A percentile compares a stretch with the other conserved stretches of the same genome.
phyloP scores from a whole-genome alignment of 805 yeast species.

The Monosporozyma aerobia region DNA sequence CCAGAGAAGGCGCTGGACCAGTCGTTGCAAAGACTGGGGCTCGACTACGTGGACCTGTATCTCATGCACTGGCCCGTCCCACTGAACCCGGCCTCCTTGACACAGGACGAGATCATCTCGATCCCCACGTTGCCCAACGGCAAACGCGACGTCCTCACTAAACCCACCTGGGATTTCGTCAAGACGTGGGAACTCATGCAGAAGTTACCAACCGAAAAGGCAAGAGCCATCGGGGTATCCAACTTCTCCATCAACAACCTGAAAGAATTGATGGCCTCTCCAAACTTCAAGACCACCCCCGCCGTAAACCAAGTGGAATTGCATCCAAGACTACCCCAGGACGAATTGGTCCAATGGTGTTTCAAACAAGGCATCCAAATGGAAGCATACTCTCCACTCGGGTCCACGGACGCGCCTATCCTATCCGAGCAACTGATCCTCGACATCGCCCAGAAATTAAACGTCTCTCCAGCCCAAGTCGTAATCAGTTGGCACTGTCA shows the following conservation, averaged over 20 bases:
- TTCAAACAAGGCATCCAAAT: slow-evolving; percentile 43
- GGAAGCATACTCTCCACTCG: slow-evolving; percentile 76
- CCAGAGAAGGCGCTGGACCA: slow-evolving; percentile 46
- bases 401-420: slow-evolving; percentile 48
- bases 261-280: slow-evolving; percentile 39
- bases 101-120: slow-evolving; percentile 26
- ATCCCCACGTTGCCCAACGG: slow-evolving; percentile 35
- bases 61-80: slow-evolving; percentile 80
- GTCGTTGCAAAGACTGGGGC: slow-evolving; percentile 52
- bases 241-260: slow-evolving; percentile 53
- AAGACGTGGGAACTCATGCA: slow-evolving; percentile 61
- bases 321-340: slow-evolving; percentile 66
- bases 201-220: slow-evolving; percentile 41
- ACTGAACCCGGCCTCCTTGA: slow-evolving; percentile 34
- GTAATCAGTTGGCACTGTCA: slow-evolving; percentile 51
- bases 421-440: slow-evolving; percentile 36
- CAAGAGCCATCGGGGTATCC: slow-evolving; percentile 68
- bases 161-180: slow-evolving; percentile 34
- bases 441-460: slow-evolving; percentile 36
- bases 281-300: slow-evolving; percentile 48
- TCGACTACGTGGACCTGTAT: slow-evolving; percentile 72
- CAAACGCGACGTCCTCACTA: slow-evolving; percentile 30
- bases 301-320: slow-evolving; percentile 68
- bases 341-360: slow-evolving; percentile 45
- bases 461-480: slow-evolving; percentile 39